phyloP scores from a whole-genome alignment of 495 filamentous ascomycete genomes.

The Articulospora tetracladia region DNA sequence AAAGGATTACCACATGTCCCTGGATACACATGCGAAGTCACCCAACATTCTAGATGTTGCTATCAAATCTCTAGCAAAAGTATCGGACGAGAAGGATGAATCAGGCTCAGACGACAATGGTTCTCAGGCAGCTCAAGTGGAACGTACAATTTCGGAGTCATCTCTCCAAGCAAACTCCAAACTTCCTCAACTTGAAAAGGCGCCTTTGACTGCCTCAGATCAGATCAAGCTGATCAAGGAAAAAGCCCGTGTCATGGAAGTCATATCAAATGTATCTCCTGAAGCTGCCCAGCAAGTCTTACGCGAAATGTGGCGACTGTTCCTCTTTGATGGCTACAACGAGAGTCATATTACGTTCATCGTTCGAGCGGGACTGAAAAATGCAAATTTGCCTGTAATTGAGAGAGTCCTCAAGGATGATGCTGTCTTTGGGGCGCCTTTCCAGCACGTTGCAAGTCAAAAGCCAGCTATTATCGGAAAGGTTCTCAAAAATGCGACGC shows the following conservation, averaged over 20 bases:
- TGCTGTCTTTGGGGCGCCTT: slow-evolving; percentile 1
- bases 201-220: neutral
- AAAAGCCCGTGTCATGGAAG: slow-evolving; percentile 5
- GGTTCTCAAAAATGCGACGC: neutral
- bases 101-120: neutral
- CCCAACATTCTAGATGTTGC: neutral
- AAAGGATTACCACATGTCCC: neutral
- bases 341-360: slow-evolving; percentile 18
- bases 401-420: slow-evolving; percentile 14
- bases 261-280: slow-evolving; percentile 10
- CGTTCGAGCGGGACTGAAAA: slow-evolving; percentile 19
- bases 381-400: slow-evolving; percentile 9
- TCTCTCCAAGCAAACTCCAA: neutral
- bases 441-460: neutral
- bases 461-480: slow-evolving; percentile 3
- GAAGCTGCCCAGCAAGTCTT: slow-evolving; percentile 16
- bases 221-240: slow-evolving; percentile 16
- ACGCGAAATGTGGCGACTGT: slow-evolving; percentile 14
- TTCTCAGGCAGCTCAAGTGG: neutral
- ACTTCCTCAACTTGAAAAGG: neutral
- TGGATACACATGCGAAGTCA: neutral
- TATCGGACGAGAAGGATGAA: slow-evolving; percentile 3
- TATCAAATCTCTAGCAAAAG: neutral
- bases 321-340: slow-evolving; percentile 14
- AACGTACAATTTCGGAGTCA: neutral